Evolutionary conservation across 495 filamentous ascomycete genomes (phyloP).

Genomic region (Penicillium dipodomyicola): DNA sequence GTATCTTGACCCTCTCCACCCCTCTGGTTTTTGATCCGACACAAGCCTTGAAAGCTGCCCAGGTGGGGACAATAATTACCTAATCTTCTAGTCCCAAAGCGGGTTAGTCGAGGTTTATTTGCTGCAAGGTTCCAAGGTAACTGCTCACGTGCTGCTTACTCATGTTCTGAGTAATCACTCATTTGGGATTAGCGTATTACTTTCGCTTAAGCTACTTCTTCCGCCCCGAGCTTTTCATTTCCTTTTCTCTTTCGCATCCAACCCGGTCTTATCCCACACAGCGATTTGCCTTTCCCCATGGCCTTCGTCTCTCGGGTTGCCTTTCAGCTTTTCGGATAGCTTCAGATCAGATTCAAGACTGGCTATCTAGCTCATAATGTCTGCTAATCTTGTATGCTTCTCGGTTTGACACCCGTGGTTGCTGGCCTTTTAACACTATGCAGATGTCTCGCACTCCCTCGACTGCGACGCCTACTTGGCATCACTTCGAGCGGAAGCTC

Average conservation of each 20-base stretch:
- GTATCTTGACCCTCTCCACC: background rate
- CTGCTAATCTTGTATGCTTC: constrained; percentile 46
- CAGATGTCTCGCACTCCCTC: constrained; percentile 65
- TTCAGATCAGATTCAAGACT: constrained; percentile 15
- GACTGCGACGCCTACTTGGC: constrained; percentile 64
- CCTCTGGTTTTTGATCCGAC: constrained; percentile 1
- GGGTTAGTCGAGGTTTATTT: constrained; percentile 2
- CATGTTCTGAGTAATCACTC: background rate
- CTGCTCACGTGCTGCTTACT: background rate
- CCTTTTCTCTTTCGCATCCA: constrained; percentile 15
- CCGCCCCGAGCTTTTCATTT: constrained; percentile 14
- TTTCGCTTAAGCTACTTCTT: constrained; percentile 19
- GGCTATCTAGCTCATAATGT: constrained; percentile 26
- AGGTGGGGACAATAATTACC: constrained; percentile 6
- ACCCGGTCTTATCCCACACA: constrained; percentile 15
- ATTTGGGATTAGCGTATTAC: constrained; percentile 25
- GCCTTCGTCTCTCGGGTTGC: constrained; percentile 28
- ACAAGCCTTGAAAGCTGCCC: background rate
- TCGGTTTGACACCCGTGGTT: constrained; percentile 36
- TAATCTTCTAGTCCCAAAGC: background rate
- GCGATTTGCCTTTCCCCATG: constrained; percentile 34
- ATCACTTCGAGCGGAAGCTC: constrained; percentile 73
- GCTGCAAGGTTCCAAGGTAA: background rate
- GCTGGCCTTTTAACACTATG: constrained; percentile 42
- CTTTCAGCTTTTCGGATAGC: constrained; percentile 27